Percentiles rank a stretch among this genome's conserved stretches.
phyloP scores from a whole-genome alignment of 768 basidiomycete genomes.

The Heimioporus sp. region DNA sequence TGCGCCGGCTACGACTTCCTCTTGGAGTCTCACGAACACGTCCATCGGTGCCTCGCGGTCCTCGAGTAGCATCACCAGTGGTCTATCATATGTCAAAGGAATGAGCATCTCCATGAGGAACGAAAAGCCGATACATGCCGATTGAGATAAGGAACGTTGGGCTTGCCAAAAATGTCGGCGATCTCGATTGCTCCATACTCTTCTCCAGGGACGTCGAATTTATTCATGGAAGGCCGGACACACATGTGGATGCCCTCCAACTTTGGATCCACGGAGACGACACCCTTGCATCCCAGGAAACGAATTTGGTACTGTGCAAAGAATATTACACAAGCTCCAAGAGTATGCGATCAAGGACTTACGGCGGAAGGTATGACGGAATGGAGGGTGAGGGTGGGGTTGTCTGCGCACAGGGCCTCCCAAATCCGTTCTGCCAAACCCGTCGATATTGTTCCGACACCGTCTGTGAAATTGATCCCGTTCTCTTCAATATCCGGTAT shows the following conservation, averaged over 20 bases:
- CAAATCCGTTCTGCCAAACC: slow-evolving; percentile 60
- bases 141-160: slow-evolving; percentile 68
- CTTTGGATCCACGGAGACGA: slow-evolving; percentile 65
- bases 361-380: slow-evolving; percentile 59
- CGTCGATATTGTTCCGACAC: slow-evolving; percentile 74
- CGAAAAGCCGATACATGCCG: slow-evolving; percentile 49
- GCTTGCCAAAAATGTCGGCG: slow-evolving; percentile 57
- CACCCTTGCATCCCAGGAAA: slow-evolving; percentile 81
- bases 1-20: slow-evolving; percentile 52
- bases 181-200: slow-evolving; percentile 69
- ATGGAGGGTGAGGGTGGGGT: slow-evolving; percentile 32
- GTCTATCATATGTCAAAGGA: slow-evolving; percentile 37
- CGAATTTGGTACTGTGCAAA: slow-evolving; percentile 69
- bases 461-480: slow-evolving; percentile 64
- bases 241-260: slow-evolving; percentile 61
- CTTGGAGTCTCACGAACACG: slow-evolving; percentile 62
- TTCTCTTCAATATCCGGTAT: slow-evolving; percentile 54
- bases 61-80: slow-evolving; percentile 77
- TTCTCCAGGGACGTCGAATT: slow-evolving; percentile 55
- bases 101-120: neutral
- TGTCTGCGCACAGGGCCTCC: slow-evolving; percentile 47
- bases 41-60: slow-evolving; percentile 62
- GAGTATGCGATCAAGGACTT: slow-evolving; percentile 23
- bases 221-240: slow-evolving; percentile 70
- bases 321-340: neutral